These are phyloP conservation scores for Colletotrichum ledebouriae DNA, from an alignment of 2,329 filamentous ascomycete genomes.

Conservation along the genomic window DNA sequence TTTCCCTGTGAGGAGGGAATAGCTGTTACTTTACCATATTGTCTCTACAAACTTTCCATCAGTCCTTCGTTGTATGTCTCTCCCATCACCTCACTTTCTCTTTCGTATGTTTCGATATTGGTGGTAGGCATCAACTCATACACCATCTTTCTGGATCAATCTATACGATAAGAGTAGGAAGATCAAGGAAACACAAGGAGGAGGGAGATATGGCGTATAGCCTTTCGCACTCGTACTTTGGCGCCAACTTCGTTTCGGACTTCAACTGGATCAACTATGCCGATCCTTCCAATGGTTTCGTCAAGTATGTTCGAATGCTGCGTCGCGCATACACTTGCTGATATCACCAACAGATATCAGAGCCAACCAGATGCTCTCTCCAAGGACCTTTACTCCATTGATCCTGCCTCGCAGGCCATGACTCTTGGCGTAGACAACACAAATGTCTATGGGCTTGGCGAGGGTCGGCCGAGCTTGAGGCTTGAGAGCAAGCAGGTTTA, in stretches of 20 bases:
- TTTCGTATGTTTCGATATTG: not conserved
- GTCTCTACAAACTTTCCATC: constrained; percentile 14
- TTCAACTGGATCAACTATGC: constrained; percentile 64
- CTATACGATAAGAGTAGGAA: not conserved
- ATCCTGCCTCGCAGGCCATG: constrained; percentile 57
- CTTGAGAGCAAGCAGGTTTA: constrained; percentile 75
- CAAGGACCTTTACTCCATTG: constrained; percentile 57
- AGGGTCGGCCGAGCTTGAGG: constrained; percentile 72
- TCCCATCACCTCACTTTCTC: not conserved
- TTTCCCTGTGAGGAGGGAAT: not conserved
- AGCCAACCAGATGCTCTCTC: constrained; percentile 55
- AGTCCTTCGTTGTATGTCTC: constrained; percentile 33
- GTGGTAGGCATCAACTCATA: constrained; percentile 4
- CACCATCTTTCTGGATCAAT: not conserved
- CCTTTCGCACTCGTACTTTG: constrained; percentile 58
- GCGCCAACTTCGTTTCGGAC: constrained; percentile 58
- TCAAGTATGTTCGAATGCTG: constrained; percentile 66
- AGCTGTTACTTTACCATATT: not conserved
- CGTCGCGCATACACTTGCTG: not conserved
- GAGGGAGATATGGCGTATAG: constrained; percentile 51
- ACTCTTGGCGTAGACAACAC: constrained; percentile 60
- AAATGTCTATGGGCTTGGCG: constrained; percentile 52
- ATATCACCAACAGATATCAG: constrained; percentile 55
- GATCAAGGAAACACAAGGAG: too few species aligned
- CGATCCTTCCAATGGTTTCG: constrained; percentile 78